Percentiles rank a stretch among this genome's conserved stretches.
phyloP scores from a whole-genome alignment of 768 basidiomycete genomes.

The Amanita rimosa region DNA sequence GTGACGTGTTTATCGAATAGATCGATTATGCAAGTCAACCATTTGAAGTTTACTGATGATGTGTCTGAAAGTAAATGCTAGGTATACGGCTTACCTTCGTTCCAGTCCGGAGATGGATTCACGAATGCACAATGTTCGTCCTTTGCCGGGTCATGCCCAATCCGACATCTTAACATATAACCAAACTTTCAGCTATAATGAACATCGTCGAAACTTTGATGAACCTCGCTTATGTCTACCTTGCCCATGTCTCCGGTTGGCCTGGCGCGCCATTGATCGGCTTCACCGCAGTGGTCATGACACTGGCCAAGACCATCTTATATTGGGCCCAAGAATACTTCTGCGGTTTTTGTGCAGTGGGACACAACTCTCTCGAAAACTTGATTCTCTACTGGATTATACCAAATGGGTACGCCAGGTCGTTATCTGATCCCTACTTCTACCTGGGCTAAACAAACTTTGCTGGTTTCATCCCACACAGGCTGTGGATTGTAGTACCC shows the following conservation, averaged over 20 bases:
- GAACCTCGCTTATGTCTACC: conserved; percentile 68
- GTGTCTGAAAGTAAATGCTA: conserved; percentile 14
- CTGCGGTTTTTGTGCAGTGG: conserved; percentile 59
- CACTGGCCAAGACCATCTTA: conserved; percentile 75
- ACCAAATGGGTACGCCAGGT: conserved; percentile 61
- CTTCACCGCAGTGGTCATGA: conserved; percentile 64
- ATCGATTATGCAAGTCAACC: conserved; percentile 10
- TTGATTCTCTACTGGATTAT: conserved; percentile 57
- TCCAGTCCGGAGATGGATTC: conserved; percentile 65
- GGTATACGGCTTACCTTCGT: conserved; percentile 65
- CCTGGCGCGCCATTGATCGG: conserved; percentile 67
- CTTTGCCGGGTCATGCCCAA: not conserved
- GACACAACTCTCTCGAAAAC: conserved; percentile 52
- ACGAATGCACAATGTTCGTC: conserved; percentile 72
- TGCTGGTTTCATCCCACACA: conserved; percentile 14
- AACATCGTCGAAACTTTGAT: conserved; percentile 73
- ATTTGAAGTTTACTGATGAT: not conserved
- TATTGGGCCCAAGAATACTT: conserved; percentile 76
- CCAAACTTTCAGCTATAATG: conserved; percentile 45
- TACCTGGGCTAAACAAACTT: not conserved
- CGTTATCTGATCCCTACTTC: not conserved
- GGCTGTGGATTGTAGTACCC: conserved; percentile 74
- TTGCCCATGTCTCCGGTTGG: conserved; percentile 49
- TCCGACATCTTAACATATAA: not conserved
- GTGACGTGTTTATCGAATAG: not conserved